Conservation (phyloP, 2,329 filamentous ascomycete genomes). For the Helminthosporium solani region DNA sequence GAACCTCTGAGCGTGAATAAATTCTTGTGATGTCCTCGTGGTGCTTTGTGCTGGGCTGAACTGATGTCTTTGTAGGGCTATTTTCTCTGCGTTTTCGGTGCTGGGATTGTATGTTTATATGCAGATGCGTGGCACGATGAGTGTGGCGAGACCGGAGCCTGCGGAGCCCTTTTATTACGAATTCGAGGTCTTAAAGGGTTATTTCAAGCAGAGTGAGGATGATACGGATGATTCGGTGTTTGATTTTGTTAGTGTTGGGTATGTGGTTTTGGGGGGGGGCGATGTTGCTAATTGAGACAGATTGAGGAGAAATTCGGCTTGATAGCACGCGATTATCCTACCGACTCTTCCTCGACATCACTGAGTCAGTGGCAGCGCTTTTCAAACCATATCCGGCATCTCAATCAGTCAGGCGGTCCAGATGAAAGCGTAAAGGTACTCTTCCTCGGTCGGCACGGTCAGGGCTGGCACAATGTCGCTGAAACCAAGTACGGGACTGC, state of each 20-base stretch:
- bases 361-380: slow-evolving; percentile 66
- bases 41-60: no score
- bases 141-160: not conserved
- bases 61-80: not conserved
- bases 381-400: slow-evolving; percentile 52
- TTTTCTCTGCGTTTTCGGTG: slow-evolving; percentile 11
- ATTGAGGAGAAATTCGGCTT: slow-evolving; percentile 65
- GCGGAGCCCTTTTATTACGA: slow-evolving; percentile 48
- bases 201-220: slow-evolving; percentile 64
- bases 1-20: slow-evolving; percentile 4
- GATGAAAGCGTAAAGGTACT: slow-evolving; percentile 64
- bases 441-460: slow-evolving; percentile 68
- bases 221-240: slow-evolving; percentile 58
- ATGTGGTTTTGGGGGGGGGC: slow-evolving; percentile 54
- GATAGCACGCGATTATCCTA: slow-evolving; percentile 60
- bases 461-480: slow-evolving; percentile 66
- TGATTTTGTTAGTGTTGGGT: slow-evolving; percentile 60
- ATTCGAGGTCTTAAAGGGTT: slow-evolving; percentile 61
- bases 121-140: slow-evolving; percentile 6
- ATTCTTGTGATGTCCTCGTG: not conserved
- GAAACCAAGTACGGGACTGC: slow-evolving; percentile 67
- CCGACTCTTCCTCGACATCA: slow-evolving; percentile 37
- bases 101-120: slow-evolving; percentile 11
- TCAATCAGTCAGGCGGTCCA: slow-evolving; percentile 50
- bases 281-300: slow-evolving; percentile 37